Evolutionary conservation across 2,329 filamentous ascomycete species (phyloP), one percentile per base, ranked within the genome.

Genomic region (Claviceps spartinae): DNA sequence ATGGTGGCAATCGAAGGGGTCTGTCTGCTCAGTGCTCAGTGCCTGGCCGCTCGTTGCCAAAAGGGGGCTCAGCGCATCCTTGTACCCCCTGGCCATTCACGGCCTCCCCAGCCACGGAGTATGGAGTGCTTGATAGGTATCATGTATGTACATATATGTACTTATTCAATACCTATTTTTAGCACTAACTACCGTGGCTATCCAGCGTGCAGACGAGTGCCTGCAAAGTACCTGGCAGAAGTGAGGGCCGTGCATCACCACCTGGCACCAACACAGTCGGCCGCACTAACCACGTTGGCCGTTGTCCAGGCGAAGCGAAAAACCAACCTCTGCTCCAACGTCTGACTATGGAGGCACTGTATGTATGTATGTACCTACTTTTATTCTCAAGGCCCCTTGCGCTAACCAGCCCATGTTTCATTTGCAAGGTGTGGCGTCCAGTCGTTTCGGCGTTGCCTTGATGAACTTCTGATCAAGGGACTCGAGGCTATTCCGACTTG

Each of bases 371-470:
- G 20, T 22, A 22, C 20, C 2, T 22, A 22, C 20, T 22, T 34
- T 11, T 34, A 34, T 34, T 34, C 18, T 18, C 26, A 30, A 34
- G 30, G 30, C 30, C 30, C 30, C 30, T 34, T 11, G 30, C 44
- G 49, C 30, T 37, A 48, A 48, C 34, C 50, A 42, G 13, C 18
- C 13, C 8, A 24, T 42, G 54, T 53, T 55, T 53, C 51, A 52
- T 44, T 20, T 48, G 41, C 48, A 20, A 46, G 43, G n/a, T 16
- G 46, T 50, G 48, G 37, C 38, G 44, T 50, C 48, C 41, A 30
- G 34, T 48, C 50, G 36, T 45, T 30, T 30, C 24, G 20, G 41
- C 9, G 20, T 43, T 43, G 11, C 22, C 14, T 22, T 13, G 18
- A 24, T 11, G 41, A 34, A 34, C 30, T 34, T 34, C 30, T 34